Evolutionary conservation across 2,329 filamentous ascomycete species (phyloP), one percentile per base, ranked within the genome.

Genomic region (Ascochyta lentis): DNA sequence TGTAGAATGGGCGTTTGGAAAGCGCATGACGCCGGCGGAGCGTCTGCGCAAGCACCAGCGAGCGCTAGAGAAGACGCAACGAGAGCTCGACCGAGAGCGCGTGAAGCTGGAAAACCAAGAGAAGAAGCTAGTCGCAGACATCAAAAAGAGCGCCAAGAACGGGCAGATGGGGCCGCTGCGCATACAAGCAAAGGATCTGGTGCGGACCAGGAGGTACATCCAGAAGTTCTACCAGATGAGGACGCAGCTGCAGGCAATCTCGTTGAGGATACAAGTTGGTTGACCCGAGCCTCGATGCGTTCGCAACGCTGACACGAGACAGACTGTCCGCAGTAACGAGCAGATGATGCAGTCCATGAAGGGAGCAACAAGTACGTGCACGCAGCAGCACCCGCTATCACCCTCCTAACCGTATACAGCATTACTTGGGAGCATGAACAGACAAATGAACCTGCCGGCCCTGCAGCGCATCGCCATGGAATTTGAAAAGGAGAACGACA

Each of bases 271-370:
- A 72, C 95, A 98, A 86, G 92, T 95, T 79, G 49, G 76, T 59
- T 26, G n/a, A 23, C 23, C 8, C 19, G 5, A 9, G 3, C 10
- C 31, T 26, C 16, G 29, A 23, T 49, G 37, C 27, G 35, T 13
- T 52, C 31, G 27, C 47, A 55, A 24, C 39, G 39, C 63, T 71
- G 26, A 74, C 47, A 56, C 53, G 35, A 60, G 48, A 23, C 69
- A 96, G 91, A 99, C 95, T 45, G 94, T 98, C 63, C 88, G 95
- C 63, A 97, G 93, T 65, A 99, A 99, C 77, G 95, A 99, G 77
- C 94, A 98, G 78, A 99, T 99, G 95, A 97, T 97, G 93, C 92
- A 96, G 77, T 95, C 93, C 8, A 98, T 99, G 95, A 99, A 97
- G 78, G 95, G 95, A 31, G 95, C 95, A 4, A 98, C 95, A 1